phyloP scores from a whole-genome alignment of 1,139 yeast species.

The Kodamaea arcana region DNA sequence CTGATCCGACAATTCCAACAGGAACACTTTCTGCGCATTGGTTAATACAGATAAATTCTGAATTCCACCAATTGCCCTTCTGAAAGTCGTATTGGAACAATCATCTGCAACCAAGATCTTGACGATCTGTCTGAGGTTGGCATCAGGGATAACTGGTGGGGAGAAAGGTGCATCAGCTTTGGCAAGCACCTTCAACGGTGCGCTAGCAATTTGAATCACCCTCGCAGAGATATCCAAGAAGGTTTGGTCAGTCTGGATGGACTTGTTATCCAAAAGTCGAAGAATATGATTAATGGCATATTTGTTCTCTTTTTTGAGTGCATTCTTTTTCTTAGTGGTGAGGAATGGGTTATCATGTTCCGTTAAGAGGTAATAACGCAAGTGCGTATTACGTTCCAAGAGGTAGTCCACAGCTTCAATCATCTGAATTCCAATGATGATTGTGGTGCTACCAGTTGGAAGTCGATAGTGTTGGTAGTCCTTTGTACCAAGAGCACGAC shows the following conservation, averaged over 20 bases:
- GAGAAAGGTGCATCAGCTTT: constrained; percentile 33
- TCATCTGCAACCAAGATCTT: constrained; percentile 77
- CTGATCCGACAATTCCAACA: constrained; percentile 61
- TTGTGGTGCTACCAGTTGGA: constrained; percentile 64
- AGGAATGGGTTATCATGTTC: constrained; percentile 70
- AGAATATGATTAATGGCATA: constrained; percentile 74
- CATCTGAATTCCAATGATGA: constrained; percentile 71
- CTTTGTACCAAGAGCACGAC: constrained; percentile 20
- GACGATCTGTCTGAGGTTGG: constrained; percentile 60
- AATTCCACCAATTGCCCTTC: constrained; percentile 79
- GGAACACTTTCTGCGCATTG: constrained; percentile 62
- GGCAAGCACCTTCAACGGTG: constrained; percentile 57
- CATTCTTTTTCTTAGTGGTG: constrained; percentile 38
- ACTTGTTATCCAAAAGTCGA: constrained; percentile 55
- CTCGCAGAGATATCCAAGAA: constrained; percentile 75
- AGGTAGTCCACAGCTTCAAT: constrained; percentile 72
- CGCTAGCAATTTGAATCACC: constrained; percentile 70
- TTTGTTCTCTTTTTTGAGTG: constrained; percentile 44
- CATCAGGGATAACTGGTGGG: constrained; percentile 64
- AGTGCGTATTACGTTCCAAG: constrained; percentile 63
- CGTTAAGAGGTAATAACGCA: constrained; percentile 71
- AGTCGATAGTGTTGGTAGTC: constrained; percentile 17
- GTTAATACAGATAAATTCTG: constrained; percentile 66
- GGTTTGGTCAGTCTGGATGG: constrained; percentile 67
- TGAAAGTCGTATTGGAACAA: constrained; percentile 81